phyloP scores from a whole-genome alignment of 139 green algal genomes.

The Volvox africanus region DNA sequence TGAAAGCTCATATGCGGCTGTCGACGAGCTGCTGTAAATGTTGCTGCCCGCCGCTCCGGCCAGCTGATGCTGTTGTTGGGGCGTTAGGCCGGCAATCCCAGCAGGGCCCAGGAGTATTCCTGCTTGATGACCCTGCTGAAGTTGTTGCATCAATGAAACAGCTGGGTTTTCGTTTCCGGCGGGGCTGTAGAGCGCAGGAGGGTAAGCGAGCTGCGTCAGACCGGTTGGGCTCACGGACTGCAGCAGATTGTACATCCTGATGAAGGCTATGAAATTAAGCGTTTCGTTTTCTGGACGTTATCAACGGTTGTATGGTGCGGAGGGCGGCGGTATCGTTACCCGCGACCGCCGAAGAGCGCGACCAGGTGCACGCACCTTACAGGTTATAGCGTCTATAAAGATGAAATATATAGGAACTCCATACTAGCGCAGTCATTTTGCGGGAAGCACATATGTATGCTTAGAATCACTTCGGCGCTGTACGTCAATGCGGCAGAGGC shows the following conservation, averaged over 20 bases:
- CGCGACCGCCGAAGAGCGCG: neutral
- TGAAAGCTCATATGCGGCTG: neutral
- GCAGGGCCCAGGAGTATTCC: neutral
- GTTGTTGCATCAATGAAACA: neutral
- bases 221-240: neutral
- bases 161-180: neutral
- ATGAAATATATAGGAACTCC: no score
- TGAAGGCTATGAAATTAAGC: neutral
- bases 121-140: neutral
- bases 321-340: neutral
- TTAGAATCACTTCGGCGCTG: neutral
- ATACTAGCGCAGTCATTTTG: no score
- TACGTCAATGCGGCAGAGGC: neutral
- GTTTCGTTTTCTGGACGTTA: neutral
- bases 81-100: neutral
- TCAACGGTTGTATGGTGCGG: neutral
- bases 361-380: neutral
- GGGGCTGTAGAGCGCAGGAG: neutral
- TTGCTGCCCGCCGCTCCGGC: neutral
- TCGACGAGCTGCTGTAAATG: neutral
- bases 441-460: neutral
- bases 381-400: no score
- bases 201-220: neutral
- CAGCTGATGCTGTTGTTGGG: conserved; percentile 3
- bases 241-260: conserved; percentile 3